A percentile compares a stretch with the other conserved stretches of the same genome.
Conservation (phyloP, 768 basidiomycete species). For the Austroboletus eburneus region DNA sequence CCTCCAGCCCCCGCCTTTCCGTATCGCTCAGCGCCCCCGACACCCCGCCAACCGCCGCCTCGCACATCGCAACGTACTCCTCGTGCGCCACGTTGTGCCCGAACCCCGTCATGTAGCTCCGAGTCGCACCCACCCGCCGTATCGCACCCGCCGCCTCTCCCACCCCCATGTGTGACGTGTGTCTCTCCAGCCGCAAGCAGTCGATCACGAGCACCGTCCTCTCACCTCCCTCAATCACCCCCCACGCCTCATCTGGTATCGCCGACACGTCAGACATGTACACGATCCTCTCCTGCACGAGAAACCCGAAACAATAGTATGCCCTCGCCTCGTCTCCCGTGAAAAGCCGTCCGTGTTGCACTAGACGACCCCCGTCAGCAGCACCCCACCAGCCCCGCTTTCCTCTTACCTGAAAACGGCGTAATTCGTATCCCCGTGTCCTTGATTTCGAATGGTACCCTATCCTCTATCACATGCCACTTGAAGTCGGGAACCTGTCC, state of each 20-base stretch:
- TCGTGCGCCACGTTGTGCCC: conserved; percentile 76
- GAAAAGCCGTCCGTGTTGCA: conserved; percentile 73
- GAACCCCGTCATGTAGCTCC: conserved; percentile 74
- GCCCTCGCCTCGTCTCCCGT: conserved; percentile 26
- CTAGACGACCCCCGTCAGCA: conserved; percentile 30
- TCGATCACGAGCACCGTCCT: conserved; percentile 68
- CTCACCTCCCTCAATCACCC: conserved; percentile 33
- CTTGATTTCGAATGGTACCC: conserved; percentile 60
- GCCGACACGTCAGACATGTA: conserved; percentile 83
- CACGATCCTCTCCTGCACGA: conserved; percentile 57
- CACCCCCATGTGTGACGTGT: conserved; percentile 82
- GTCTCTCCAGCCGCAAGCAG: conserved; percentile 59
- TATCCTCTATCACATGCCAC: conserved; percentile 78
- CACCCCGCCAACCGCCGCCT: conserved; percentile 42
- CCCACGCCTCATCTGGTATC: conserved; percentile 74
- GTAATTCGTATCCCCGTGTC: conserved; percentile 59
- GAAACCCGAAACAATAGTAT: conserved; percentile 67
- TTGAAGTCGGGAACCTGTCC: conserved; percentile 72
- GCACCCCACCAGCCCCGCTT: not conserved
- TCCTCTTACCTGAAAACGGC: conserved; percentile 57
- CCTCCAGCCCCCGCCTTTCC: conserved; percentile 40
- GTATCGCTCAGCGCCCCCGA: conserved; percentile 26
- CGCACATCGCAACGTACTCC: conserved; percentile 65
- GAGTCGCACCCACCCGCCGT: conserved; percentile 50
- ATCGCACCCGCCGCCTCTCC: conserved; percentile 54